Conservation (phyloP, 257 asterid genomes). For the Solanum bulbocastanum region DNA sequence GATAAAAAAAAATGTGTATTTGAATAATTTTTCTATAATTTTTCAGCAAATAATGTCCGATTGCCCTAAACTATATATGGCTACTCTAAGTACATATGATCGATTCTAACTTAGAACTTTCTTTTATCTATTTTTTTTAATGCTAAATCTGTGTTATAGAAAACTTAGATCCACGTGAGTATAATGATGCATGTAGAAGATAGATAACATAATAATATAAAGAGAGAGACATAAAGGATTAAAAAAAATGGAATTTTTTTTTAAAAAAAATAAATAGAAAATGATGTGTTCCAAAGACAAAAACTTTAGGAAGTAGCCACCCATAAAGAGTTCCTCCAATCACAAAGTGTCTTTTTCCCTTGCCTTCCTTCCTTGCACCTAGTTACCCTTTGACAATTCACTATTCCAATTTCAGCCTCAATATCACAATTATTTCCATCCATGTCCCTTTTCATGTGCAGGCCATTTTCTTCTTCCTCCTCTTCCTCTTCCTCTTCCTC, state of each 20-base stretch:
- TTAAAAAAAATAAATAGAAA: neutral
- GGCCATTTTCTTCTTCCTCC: constrained; percentile 10
- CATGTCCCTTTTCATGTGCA: constrained; percentile 4
- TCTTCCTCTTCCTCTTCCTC: constrained; percentile 10
- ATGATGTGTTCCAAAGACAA: neutral
- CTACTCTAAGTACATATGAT: neutral
- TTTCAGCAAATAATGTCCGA: neutral
- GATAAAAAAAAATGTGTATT: too few species aligned
- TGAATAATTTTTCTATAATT: too few species aligned
- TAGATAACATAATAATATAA: neutral
- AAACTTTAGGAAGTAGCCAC: neutral
- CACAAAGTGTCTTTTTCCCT: neutral
- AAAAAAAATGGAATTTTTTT: neutral
- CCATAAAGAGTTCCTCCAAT: constrained; percentile 1
- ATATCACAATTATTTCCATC: constrained; percentile 14
- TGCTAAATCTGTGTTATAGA: neutral
- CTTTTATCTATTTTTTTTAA: too few species aligned
- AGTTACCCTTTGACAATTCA: constrained; percentile 9
- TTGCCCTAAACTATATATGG: neutral
- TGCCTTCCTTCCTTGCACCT: neutral
- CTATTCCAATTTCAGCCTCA: constrained; percentile 39
- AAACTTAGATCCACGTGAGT: too few species aligned
- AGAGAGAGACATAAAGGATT: neutral
- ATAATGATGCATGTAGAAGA: neutral
- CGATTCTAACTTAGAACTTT: neutral